phyloP scores from a whole-genome alignment of 116 monocot species.

The Papilionanthe hybrid region DNA sequence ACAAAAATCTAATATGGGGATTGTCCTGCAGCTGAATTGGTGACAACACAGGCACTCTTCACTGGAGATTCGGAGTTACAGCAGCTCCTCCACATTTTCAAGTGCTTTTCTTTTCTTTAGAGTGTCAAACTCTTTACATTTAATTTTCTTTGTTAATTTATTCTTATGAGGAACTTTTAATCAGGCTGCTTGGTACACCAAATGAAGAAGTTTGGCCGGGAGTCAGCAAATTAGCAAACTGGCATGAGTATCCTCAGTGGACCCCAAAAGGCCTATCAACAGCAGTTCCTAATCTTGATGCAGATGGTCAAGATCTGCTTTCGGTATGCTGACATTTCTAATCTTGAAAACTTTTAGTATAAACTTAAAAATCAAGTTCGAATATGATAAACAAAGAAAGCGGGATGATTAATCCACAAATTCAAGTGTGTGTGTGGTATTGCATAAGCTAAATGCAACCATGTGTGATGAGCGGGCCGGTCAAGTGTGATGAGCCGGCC shows the following conservation, averaged over 20 bases:
- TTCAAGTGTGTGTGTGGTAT: too few relatives aligned
- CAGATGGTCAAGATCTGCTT: neutral
- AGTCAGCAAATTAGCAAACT: too few relatives aligned
- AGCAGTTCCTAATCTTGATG: neutral
- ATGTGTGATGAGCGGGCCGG: too few relatives aligned
- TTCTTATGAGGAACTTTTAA: neutral
- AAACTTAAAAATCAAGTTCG: too few relatives aligned
- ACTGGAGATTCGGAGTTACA: conserved; percentile 94
- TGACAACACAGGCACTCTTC: conserved; percentile 75
- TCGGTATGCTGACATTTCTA: conserved; percentile 25
- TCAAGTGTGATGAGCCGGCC: too few relatives aligned
- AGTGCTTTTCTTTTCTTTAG: conserved; percentile 15
- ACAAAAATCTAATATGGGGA: neutral
- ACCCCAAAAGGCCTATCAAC: neutral
- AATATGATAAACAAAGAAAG: too few relatives aligned
- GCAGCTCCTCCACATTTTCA: conserved; percentile 96
- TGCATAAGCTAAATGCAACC: too few relatives aligned
- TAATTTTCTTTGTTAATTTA: neutral
- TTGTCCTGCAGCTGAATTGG: conserved; percentile 65
- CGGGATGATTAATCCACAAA: too few relatives aligned
- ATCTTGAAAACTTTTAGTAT: neutral
- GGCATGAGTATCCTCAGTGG: too few relatives aligned
- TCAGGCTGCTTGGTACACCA: conserved; percentile 37
- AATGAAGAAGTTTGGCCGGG: too few relatives aligned
- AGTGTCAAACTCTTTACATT: neutral